Base-by-base conservation (phyloP, 2,329 filamentous ascomycete species). In the Daldinia eschscholtzii region DNA sequence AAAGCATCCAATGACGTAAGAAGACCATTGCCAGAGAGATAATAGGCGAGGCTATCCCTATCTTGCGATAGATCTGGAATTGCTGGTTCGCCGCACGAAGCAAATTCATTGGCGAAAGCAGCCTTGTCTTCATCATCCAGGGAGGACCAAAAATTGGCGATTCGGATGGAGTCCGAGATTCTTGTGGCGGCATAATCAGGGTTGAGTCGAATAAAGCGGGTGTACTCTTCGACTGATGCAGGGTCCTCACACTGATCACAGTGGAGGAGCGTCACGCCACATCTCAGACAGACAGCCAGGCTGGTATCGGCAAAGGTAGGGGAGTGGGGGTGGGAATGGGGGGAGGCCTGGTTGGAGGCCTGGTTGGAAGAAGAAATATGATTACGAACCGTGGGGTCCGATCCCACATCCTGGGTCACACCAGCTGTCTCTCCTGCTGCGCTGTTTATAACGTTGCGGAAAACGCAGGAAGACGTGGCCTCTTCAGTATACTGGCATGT, bases 361-460 rank as follows among this genome's bases (percentile, higher is more conserved):
- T 63, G 57, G 41, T 28, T 52, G 58, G 52, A 18, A 73, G 76
- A 75, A 77, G 80, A 78, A 78, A 80, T 74, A 75, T 82, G 75
- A 74, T 76, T 79, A 97, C 95, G 88, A 91, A 99, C 95, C 90
- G 97, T 99, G 82, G 96, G 96, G 88, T 99, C 96, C 78, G 93
- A 94, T 79, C 92, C 93, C 77, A 99, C 94, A 83, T 99, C 97
- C 82, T 97, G 93, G 70, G 95, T 98, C 76, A 98, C 95, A 83
- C 97, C 96, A 66, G 96, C 95, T 44, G 95, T 98, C 83, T 98
- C 96, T 77, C 94, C 94, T 28, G 95, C 92, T 67, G 93, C 92
- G 79, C 92, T 97, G 82, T 93, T 93, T 76, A 99, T 90, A 74
- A 95, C 89, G 82, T 98, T 97, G 80, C 97, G 93, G 85, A 96